Evolutionary conservation across 2,329 filamentous ascomycete genomes (phyloP).

Genomic region (Calonectria leucothoes): DNA sequence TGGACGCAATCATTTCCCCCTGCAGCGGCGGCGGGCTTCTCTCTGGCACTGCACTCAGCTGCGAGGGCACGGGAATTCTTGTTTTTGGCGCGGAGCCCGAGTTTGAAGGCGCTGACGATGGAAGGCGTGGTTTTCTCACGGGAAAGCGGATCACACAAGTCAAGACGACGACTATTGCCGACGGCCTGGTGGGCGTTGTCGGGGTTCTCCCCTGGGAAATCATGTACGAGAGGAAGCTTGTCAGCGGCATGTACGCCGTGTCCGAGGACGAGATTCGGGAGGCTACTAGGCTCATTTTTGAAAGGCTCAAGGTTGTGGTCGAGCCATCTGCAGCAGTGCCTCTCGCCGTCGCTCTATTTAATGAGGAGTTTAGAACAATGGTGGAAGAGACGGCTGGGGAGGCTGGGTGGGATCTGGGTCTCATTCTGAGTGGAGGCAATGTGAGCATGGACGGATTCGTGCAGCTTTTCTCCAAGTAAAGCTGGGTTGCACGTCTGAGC

Average conservation of each 20-base stretch:
- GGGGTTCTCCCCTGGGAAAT: conserved; percentile 81
- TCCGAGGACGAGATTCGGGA: conserved; percentile 83
- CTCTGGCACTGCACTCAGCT: conserved; percentile 82
- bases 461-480: background rate
- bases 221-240: conserved; percentile 76
- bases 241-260: conserved; percentile 78
- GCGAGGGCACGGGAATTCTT: conserved; percentile 75
- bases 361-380: conserved; percentile 82
- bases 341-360: conserved; percentile 83
- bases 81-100: conserved; percentile 91
- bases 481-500: too few relatives aligned
- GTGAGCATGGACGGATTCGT: conserved; percentile 41
- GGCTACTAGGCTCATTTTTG: conserved; percentile 81
- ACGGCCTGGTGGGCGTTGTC: conserved; percentile 87
- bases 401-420: conserved; percentile 77
- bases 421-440: conserved; percentile 72
- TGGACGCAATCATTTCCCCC: conserved; percentile 83
- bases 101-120: conserved; percentile 88
- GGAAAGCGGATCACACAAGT: conserved; percentile 76
- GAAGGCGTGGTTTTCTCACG: conserved; percentile 73
- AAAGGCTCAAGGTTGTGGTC: conserved; percentile 90
- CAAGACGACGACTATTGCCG: conserved; percentile 83
- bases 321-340: conserved; percentile 89
- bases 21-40: conserved; percentile 91
- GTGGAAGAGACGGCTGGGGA: conserved; percentile 78